Percentiles rank a stretch among this genome's conserved stretches.
phyloP scores from a whole-genome alignment of 306 rosid species.

The Vicia sativa region DNA sequence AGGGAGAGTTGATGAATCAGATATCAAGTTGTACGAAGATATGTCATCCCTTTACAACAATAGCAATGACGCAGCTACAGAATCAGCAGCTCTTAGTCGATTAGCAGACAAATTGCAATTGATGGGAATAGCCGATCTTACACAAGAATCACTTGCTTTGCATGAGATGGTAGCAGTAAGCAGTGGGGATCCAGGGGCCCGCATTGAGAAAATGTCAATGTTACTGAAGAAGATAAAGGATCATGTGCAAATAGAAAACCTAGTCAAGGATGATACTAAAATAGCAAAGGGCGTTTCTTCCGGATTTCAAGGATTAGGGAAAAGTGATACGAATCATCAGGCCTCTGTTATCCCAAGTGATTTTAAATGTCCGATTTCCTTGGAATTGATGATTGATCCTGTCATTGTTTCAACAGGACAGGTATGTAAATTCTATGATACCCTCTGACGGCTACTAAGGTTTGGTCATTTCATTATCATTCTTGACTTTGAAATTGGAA shows the following conservation, averaged over 20 bases:
- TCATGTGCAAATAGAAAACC: conserved; percentile 80
- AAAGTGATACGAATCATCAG: conserved; percentile 57
- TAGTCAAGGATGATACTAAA: conserved; percentile 50
- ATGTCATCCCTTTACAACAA: conserved; percentile 58
- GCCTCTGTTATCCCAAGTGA: conserved; percentile 74
- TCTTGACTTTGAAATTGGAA: conserved; percentile 7
- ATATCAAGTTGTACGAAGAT: conserved; percentile 75
- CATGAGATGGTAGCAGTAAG: conserved; percentile 85
- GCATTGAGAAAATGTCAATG: conserved; percentile 85
- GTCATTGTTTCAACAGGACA: conserved; percentile 99
- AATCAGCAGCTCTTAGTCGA: conserved; percentile 63
- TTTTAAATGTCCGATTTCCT: conserved; percentile 95
- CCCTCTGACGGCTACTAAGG: conserved; percentile 28
- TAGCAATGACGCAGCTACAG: conserved; percentile 55
- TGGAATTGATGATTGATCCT: conserved; percentile 96
- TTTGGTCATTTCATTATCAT: conserved; percentile 20
- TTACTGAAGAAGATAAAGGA: conserved; percentile 81
- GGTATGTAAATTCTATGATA: conserved; percentile 54
- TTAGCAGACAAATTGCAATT: conserved; percentile 79
- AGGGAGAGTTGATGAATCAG: conserved; percentile 72
- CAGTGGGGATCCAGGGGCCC: conserved; percentile 86
- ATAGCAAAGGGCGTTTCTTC: conserved; percentile 51
- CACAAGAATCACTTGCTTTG: conserved; percentile 87
- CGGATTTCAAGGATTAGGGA: conserved; percentile 52
- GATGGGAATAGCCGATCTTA: conserved; percentile 75